Conservation (phyloP, 257 asterid genomes). For the Salvia miltiorrhiza region DNA sequence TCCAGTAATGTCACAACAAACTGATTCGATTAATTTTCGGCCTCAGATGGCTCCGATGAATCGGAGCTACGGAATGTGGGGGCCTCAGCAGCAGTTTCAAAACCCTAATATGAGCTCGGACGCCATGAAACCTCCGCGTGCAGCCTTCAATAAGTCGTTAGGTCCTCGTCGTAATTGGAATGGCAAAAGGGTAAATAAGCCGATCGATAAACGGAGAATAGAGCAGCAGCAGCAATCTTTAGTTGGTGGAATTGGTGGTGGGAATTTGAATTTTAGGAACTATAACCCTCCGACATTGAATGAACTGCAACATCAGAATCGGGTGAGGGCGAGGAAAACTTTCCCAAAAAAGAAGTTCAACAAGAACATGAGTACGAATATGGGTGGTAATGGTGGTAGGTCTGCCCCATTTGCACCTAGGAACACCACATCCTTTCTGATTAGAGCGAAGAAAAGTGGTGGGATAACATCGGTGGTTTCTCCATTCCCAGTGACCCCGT, state of each 20-base stretch:
- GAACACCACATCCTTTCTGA: slow-evolving; percentile 56
- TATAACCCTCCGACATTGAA: slow-evolving; percentile 61
- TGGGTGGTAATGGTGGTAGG: slow-evolving; percentile 28
- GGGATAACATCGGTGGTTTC: slow-evolving; percentile 54
- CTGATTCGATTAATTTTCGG: background rate
- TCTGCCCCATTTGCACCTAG: slow-evolving; percentile 53
- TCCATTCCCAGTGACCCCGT: slow-evolving; percentile 51
- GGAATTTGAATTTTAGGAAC: slow-evolving; percentile 36
- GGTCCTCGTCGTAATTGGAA: slow-evolving; percentile 80
- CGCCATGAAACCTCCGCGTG: slow-evolving; percentile 27
- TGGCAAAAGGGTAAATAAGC: slow-evolving; percentile 41
- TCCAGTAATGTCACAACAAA: background rate
- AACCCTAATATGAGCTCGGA: slow-evolving; percentile 50
- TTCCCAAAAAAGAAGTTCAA: slow-evolving; percentile 55
- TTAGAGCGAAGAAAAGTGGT: slow-evolving; percentile 49
- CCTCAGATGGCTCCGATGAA: slow-evolving; percentile 55
- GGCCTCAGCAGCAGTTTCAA: slow-evolving; percentile 49
- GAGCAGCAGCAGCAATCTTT: slow-evolving; percentile 38
- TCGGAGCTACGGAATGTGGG: slow-evolving; percentile 64
- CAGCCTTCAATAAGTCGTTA: slow-evolving; percentile 37
- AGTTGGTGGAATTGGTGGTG: slow-evolving; percentile 28
- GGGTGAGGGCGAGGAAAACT: slow-evolving; percentile 55
- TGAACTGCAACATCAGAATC: slow-evolving; percentile 67
- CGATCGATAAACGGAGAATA: slow-evolving; percentile 42
- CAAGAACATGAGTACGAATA: slow-evolving; percentile 17